phyloP scores from a whole-genome alignment of 179 eudicot species.

The Vitellaria paradoxa region DNA sequence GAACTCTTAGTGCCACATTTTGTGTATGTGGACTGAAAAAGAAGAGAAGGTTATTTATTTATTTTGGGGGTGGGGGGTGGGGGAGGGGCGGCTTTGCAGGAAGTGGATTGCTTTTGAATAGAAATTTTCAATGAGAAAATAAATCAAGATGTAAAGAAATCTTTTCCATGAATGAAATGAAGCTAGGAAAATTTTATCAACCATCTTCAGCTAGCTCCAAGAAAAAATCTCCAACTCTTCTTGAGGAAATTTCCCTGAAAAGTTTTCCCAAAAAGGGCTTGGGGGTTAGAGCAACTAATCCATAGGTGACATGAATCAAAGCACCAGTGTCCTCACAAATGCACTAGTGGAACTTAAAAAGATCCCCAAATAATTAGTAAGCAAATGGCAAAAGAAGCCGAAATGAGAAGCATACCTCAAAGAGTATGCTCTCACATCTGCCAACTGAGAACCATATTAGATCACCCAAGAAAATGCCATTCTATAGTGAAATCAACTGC shows the following conservation, averaged over 20 bases:
- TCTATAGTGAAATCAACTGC: constrained; percentile 50
- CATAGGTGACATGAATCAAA: constrained; percentile 5
- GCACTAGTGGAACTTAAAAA: constrained; percentile 9
- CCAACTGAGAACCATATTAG: constrained; percentile 25
- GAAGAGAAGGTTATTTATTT: no score
- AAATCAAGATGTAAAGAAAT: neutral
- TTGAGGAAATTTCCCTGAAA: no score
- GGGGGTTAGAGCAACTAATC: constrained; percentile 1
- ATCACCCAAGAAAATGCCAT: constrained; percentile 30
- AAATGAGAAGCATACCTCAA: constrained; percentile 29
- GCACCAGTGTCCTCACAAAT: neutral
- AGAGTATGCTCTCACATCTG: no score
- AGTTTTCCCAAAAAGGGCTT: no score
- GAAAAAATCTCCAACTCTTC: no score
- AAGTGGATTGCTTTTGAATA: no score
- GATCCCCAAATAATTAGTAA: constrained; percentile 17
- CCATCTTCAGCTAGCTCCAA: no score
- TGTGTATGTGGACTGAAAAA: no score
- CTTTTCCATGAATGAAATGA: neutral
- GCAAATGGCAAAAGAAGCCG: constrained; percentile 16
- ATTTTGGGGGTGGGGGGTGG: no score
- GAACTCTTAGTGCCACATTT: no score
- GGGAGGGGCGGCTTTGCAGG: no score
- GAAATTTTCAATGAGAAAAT: neutral
- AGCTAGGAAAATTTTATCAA: neutral